These are phyloP conservation scores for Aspergillus biplanus DNA, from an alignment of 495 filamentous ascomycete species.

Conservation along the genomic window DNA sequence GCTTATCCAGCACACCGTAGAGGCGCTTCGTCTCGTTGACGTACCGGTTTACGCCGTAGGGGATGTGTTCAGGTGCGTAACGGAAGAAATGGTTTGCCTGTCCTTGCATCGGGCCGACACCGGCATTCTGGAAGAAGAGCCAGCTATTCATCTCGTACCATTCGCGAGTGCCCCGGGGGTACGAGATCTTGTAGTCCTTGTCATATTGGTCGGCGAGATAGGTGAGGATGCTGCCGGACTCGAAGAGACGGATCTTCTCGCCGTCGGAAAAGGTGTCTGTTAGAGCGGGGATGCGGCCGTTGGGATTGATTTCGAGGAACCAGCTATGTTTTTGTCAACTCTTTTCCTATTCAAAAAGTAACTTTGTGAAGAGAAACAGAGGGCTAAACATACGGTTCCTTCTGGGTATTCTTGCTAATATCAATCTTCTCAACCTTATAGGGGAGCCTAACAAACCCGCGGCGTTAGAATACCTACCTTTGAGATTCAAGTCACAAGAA, in stretches of 20 bases:
- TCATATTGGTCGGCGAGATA: constrained; percentile 86
- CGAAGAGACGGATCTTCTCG: constrained; percentile 74
- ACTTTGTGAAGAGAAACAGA: background rate
- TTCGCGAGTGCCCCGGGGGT: constrained; percentile 73
- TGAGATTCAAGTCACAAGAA: no score
- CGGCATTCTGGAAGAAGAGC: constrained; percentile 74
- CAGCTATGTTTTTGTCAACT: constrained; percentile 46
- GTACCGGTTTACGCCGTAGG: constrained; percentile 85
- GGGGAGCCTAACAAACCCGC: constrained; percentile 47
- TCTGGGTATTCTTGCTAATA: constrained; percentile 74
- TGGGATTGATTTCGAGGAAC: constrained; percentile 93
- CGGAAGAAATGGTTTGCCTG: constrained; percentile 90
- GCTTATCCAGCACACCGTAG: constrained; percentile 77
- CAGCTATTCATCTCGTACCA: constrained; percentile 80
- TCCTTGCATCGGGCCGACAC: constrained; percentile 90
- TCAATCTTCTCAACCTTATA: constrained; percentile 72
- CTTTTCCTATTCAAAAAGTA: background rate
- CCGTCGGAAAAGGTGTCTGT: constrained; percentile 78
- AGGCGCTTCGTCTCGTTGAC: constrained; percentile 78
- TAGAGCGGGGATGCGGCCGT: constrained; percentile 92
- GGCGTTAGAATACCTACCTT: constrained; percentile 5
- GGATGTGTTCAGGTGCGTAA: constrained; percentile 85
- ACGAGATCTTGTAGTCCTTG: constrained; percentile 80
- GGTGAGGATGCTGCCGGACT: constrained; percentile 83
- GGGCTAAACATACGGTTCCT: constrained; percentile 61